Conservation (phyloP, 768 basidiomycete genomes). For the Lactarius hatsudake region DNA sequence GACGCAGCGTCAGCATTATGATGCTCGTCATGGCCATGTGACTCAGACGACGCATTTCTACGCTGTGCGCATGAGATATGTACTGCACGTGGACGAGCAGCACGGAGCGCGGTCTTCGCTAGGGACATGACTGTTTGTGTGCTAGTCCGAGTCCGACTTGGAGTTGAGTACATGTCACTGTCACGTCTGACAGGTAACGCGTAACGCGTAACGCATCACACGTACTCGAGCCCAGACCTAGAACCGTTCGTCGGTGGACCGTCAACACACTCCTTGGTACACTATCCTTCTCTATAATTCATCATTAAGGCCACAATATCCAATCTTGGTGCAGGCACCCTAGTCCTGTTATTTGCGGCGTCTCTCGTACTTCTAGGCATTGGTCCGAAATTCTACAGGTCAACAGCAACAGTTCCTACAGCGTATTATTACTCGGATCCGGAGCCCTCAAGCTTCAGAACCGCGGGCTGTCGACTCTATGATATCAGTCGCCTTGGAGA, state of each 20-base stretch:
- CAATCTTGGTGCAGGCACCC: conserved; percentile 21
- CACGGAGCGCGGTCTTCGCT: conserved; percentile 17
- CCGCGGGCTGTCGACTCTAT: conserved; percentile 9
- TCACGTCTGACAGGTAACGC: not conserved
- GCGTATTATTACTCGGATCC: conserved; percentile 7
- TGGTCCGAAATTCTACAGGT: conserved; percentile 12
- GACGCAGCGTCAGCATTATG: conserved; percentile 44
- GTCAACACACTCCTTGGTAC: not conserved
- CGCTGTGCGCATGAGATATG: conserved; percentile 25
- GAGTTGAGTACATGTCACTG: not conserved
- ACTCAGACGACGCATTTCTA: conserved; percentile 30
- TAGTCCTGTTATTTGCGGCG: conserved; percentile 9
- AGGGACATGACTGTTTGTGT: conserved; percentile 21
- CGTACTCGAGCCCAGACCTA: not conserved
- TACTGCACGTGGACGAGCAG: conserved; percentile 13
- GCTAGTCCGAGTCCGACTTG: not conserved
- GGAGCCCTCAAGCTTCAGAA: conserved; percentile 4
- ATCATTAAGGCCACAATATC: conserved; percentile 15
- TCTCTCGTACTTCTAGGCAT: conserved; percentile 15
- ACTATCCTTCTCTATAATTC: conserved; percentile 9
- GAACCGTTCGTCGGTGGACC: not conserved
- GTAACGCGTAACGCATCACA: not conserved
- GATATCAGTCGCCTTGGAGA: conserved; percentile 8
- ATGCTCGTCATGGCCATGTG: conserved; percentile 36
- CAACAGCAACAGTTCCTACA: not conserved